phyloP scores from a whole-genome alignment of 495 filamentous ascomycete genomes.

The Rostrohypoxylon terebratum region DNA sequence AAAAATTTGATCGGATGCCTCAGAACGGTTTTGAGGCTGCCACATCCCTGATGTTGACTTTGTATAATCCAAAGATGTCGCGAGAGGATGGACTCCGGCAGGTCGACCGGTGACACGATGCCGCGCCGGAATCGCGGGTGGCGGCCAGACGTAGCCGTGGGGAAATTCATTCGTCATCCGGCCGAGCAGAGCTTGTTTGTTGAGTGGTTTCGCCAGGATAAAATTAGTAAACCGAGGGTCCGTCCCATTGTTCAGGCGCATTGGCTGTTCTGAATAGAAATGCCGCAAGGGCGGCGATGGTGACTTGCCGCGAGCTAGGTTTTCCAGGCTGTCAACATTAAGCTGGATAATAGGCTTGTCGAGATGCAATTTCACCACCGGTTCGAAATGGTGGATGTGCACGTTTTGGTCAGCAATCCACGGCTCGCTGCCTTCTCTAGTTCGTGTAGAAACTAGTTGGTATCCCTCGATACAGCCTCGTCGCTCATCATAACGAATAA shows the following conservation, averaged over 20 bases:
- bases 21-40: constrained; percentile 56
- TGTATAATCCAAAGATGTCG: constrained; percentile 41
- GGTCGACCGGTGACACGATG: constrained; percentile 60
- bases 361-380: constrained; percentile 73
- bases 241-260: constrained; percentile 56
- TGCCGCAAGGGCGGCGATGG: constrained; percentile 40
- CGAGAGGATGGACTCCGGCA: constrained; percentile 50
- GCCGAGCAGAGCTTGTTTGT: constrained; percentile 33
- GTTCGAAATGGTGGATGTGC: constrained; percentile 79
- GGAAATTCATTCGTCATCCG: constrained; percentile 52
- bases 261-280: constrained; percentile 64
- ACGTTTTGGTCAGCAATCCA: constrained; percentile 77
- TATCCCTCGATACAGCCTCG: constrained; percentile 84
- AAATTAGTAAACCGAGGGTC: constrained; percentile 58
- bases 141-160: constrained; percentile 76
- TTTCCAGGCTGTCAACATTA: constrained; percentile 51
- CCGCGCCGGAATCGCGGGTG: constrained; percentile 71
- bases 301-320: constrained; percentile 38
- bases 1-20: constrained; percentile 74
- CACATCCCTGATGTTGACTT: constrained; percentile 56
- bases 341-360: constrained; percentile 77
- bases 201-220: constrained; percentile 58
- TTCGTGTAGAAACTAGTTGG: constrained; percentile 74
- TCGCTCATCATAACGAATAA: constrained; percentile 77
- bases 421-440: constrained; percentile 60